phyloP scores from a whole-genome alignment of 2,329 filamentous ascomycete genomes.

The Pseudovirgaria hyperparasitica region DNA sequence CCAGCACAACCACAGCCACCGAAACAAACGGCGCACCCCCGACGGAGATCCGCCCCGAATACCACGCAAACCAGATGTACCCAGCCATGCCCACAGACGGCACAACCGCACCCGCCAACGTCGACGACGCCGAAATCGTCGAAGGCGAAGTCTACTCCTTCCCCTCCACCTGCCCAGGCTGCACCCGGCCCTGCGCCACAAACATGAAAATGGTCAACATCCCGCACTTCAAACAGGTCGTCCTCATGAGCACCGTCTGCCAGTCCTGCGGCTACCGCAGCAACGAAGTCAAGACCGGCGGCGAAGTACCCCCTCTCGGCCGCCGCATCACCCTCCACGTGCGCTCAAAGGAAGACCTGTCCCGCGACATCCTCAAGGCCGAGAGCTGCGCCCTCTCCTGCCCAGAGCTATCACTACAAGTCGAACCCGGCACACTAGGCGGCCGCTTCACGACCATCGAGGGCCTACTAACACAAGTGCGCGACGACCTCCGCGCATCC shows the following conservation, averaged over 20 bases:
- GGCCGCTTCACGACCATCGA: constrained; percentile 96
- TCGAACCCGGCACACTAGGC: constrained; percentile 87
- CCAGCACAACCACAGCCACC: constrained; percentile 24
- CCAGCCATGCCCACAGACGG: constrained; percentile 25
- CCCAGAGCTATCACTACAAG: constrained; percentile 72
- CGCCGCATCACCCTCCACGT: constrained; percentile 71
- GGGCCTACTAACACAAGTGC: constrained; percentile 82
- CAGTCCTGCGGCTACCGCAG: constrained; percentile 85
- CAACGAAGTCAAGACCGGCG: constrained; percentile 96
- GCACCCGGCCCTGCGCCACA: constrained; percentile 71
- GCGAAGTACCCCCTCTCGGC: constrained; percentile 76
- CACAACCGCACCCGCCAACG: constrained; percentile 31
- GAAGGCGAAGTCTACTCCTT: constrained; percentile 90
- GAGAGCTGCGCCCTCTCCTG: constrained; percentile 83
- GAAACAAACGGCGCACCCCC: constrained; percentile 36
- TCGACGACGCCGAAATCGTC: constrained; percentile 64
- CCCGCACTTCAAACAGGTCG: constrained; percentile 93
- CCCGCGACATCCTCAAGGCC: constrained; percentile 88
- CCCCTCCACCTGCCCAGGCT: constrained; percentile 83
- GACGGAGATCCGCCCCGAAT: constrained; percentile 42
- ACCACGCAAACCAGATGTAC: constrained; percentile 33
- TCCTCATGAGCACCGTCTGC: constrained; percentile 90
- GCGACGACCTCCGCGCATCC: constrained; percentile 74
- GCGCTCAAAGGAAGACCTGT: constrained; percentile 57
- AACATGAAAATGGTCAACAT: constrained; percentile 99